phyloP scores from a whole-genome alignment of 345 rosid genomes.

The Bruguiera parviflora region DNA sequence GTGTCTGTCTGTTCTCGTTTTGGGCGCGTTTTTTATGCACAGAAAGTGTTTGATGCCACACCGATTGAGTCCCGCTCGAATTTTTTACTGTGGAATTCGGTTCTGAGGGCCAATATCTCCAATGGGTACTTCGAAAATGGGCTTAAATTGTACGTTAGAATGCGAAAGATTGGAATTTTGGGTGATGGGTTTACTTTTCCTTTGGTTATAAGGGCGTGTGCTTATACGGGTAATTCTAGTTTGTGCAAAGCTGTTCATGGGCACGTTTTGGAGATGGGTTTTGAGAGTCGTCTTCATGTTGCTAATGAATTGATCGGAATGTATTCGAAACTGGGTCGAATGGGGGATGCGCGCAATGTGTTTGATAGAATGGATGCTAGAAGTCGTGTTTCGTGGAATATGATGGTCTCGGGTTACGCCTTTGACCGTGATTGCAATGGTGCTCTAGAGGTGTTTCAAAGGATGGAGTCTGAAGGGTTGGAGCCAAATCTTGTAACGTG shows the following conservation, averaged over 20 bases:
- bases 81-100: conserved; percentile 52
- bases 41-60: conserved; percentile 42
- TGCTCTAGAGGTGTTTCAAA: conserved; percentile 42
- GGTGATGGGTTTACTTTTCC: conserved; percentile 66
- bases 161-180: conserved; percentile 44
- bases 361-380: conserved; percentile 56
- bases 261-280: conserved; percentile 48
- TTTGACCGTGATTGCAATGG: conserved; percentile 41
- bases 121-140: conserved; percentile 39
- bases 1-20: conserved; percentile 47
- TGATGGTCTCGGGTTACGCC: conserved; percentile 54
- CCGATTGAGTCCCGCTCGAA: conserved; percentile 33
- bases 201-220: conserved; percentile 49
- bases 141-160: conserved; percentile 40
- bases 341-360: conserved; percentile 43
- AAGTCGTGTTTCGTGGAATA: conserved; percentile 64
- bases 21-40: conserved; percentile 41
- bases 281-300: conserved; percentile 41
- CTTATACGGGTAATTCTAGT: conserved; percentile 23
- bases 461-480: conserved; percentile 59
- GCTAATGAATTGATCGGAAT: conserved; percentile 59
- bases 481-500: conserved; percentile 65
- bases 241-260: conserved; percentile 42
- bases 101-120: conserved; percentile 47
- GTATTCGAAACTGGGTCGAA: conserved; percentile 44